phyloP scores from a whole-genome alignment of 495 filamentous ascomycete species.

The Penicillium verhagenii region DNA sequence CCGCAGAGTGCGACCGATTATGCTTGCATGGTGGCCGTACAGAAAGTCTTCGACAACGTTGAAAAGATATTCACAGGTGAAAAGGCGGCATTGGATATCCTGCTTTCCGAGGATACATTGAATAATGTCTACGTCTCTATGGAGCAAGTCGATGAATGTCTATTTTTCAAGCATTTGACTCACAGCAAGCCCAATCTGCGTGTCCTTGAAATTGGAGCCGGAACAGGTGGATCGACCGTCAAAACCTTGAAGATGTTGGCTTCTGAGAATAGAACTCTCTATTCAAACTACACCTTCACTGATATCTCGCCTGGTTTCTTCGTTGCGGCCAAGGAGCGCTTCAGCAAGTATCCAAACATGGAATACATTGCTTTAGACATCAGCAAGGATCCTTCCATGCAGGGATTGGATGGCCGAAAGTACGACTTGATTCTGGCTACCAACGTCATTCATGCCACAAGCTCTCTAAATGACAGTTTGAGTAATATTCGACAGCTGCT shows the following conservation, averaged over 20 bases:
- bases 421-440: slow-evolving; percentile 56
- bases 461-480: slow-evolving; percentile 35
- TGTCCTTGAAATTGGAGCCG: slow-evolving; percentile 50
- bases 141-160: slow-evolving; percentile 16
- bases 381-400: slow-evolving; percentile 40
- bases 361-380: slow-evolving; percentile 35
- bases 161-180: slow-evolving; percentile 24
- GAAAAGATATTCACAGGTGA: slow-evolving; percentile 21
- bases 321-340: slow-evolving; percentile 2
- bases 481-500: slow-evolving; percentile 35
- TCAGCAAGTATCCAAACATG: slow-evolving; percentile 14
- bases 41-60: slow-evolving; percentile 1
- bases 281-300: slow-evolving; percentile 34
- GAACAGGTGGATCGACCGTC: slow-evolving; percentile 36
- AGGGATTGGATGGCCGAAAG: slow-evolving; percentile 42
- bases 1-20: not conserved
- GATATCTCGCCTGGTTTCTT: slow-evolving; percentile 53
- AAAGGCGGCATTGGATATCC: slow-evolving; percentile 24
- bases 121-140: slow-evolving; percentile 28
- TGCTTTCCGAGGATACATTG: slow-evolving; percentile 29
- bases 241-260: slow-evolving; percentile 30
- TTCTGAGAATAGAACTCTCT: not conserved
- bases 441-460: slow-evolving; percentile 54
- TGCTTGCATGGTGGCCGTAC: not conserved
- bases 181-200: slow-evolving; percentile 41